A percentile compares a stretch with the other conserved stretches of the same genome.
These are phyloP conservation scores for Hylodesmum podocarpum DNA, from an alignment of 306 rosid genomes.

Conservation along the genomic window DNA sequence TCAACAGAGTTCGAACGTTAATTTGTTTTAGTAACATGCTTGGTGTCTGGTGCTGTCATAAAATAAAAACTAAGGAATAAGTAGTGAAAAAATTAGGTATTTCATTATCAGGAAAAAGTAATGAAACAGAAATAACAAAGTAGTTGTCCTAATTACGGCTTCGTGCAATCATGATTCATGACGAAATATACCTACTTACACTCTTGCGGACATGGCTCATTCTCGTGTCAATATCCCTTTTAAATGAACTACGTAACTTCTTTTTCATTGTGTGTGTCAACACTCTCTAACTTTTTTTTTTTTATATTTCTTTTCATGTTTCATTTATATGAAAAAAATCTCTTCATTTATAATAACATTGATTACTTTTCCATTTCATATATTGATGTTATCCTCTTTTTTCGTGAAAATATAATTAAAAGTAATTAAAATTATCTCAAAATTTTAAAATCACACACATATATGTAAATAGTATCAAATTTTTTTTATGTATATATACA, in stretches of 20 bases:
- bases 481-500: too few species aligned
- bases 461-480: too few species aligned
- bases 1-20: not conserved
- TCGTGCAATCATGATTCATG: not conserved
- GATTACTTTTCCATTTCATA: too few species aligned
- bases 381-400: too few species aligned
- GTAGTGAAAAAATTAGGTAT: slow-evolving; percentile 22
- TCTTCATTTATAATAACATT: too few species aligned
- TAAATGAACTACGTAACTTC: not conserved
- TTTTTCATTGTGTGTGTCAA: too few species aligned
- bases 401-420: too few species aligned
- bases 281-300: too few species aligned
- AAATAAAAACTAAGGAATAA: slow-evolving; percentile 13
- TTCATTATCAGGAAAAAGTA: not conserved
- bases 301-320: too few species aligned
- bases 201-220: not conserved
- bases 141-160: not conserved
- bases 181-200: not conserved
- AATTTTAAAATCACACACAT: too few species aligned
- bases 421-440: too few species aligned
- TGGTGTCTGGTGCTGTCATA: slow-evolving; percentile 3
- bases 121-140: not conserved
- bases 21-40: not conserved
- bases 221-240: not conserved
- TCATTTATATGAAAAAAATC: too few species aligned